Percentiles rank a stretch among this genome's conserved stretches.
Evolutionary conservation across 345 rosid species (phyloP).

Genomic region (Ricinus communis): DNA sequence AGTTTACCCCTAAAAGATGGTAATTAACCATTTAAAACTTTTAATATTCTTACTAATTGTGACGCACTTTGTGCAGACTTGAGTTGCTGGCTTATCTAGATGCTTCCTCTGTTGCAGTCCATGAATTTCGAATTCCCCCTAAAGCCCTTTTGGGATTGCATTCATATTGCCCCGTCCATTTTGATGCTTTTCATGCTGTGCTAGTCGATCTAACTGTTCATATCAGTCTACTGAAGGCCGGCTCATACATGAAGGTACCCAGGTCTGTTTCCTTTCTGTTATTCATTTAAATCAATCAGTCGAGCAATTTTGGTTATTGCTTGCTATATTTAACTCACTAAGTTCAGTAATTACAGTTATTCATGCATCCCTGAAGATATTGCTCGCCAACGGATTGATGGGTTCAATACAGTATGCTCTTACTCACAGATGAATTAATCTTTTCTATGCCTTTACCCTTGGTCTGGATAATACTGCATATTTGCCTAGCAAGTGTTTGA

Average conservation of each 20-base stretch:
- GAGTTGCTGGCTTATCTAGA: conserved; percentile 53
- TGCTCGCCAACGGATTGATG: conserved; percentile 40
- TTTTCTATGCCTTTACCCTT: background rate
- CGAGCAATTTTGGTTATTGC: background rate
- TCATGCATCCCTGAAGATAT: conserved; percentile 32
- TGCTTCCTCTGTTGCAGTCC: conserved; percentile 63
- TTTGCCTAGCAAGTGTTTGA: background rate
- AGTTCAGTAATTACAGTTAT: conserved; percentile 44
- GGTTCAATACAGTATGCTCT: conserved; percentile 55
- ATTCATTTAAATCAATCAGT: background rate
- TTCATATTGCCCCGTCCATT: conserved; percentile 90
- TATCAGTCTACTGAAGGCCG: conserved; percentile 61
- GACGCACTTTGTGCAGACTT: conserved; percentile 36
- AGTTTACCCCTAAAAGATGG: too few relatives aligned
- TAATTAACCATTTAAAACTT: too few relatives aligned
- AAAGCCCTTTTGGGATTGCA: conserved; percentile 94
- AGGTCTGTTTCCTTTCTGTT: conserved; percentile 51
- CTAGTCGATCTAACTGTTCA: conserved; percentile 81
- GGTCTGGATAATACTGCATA: background rate
- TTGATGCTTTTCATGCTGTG: conserved; percentile 80
- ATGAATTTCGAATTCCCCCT: conserved; percentile 86
- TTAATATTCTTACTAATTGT: too few relatives aligned
- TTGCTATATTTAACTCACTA: conserved; percentile 16
- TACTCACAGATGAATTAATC: background rate
- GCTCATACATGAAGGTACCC: conserved; percentile 46